Evolutionary conservation across 2,329 filamentous ascomycete genomes (phyloP).

Genomic region (Botrytis fabae): DNA sequence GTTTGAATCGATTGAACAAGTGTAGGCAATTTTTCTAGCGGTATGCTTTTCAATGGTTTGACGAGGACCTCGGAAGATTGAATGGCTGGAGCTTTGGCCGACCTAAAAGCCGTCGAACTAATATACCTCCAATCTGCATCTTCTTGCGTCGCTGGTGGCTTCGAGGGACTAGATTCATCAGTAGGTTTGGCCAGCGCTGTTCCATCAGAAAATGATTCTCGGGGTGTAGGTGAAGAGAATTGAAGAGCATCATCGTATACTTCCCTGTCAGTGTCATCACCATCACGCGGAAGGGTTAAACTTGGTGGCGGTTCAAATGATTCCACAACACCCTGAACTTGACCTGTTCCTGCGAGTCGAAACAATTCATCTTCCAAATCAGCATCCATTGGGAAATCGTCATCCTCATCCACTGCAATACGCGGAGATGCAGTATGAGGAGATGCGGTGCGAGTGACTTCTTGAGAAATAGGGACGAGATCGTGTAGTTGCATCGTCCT

Average conservation of each 20-base stretch:
- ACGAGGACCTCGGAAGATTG: background rate
- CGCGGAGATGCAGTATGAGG: background rate
- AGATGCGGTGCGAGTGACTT: background rate
- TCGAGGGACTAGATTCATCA: constrained; percentile 26
- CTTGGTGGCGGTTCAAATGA: constrained; percentile 31
- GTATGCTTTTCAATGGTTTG: no score
- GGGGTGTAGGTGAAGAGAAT: constrained; percentile 32
- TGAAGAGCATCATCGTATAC: constrained; percentile 37
- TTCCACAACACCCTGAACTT: constrained; percentile 25
- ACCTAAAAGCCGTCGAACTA: background rate
- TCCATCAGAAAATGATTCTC: background rate
- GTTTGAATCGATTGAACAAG: background rate
- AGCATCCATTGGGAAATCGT: constrained; percentile 37
- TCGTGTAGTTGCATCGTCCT: background rate
- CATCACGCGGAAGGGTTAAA: constrained; percentile 25
- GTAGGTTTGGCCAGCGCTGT: constrained; percentile 12
- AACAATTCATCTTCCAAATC: constrained; percentile 35
- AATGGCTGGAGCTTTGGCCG: background rate
- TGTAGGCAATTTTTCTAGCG: background rate
- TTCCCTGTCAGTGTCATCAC: constrained; percentile 27
- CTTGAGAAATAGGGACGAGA: background rate
- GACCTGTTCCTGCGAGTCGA: constrained; percentile 27
- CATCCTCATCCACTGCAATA: constrained; percentile 23
- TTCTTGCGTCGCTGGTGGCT: constrained; percentile 15
- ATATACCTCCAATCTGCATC: constrained; percentile 19